Evolutionary conservation across 345 rosid genomes (phyloP), one percentile per base, ranked within the genome.

Genomic region (Geranium brycei): DNA sequence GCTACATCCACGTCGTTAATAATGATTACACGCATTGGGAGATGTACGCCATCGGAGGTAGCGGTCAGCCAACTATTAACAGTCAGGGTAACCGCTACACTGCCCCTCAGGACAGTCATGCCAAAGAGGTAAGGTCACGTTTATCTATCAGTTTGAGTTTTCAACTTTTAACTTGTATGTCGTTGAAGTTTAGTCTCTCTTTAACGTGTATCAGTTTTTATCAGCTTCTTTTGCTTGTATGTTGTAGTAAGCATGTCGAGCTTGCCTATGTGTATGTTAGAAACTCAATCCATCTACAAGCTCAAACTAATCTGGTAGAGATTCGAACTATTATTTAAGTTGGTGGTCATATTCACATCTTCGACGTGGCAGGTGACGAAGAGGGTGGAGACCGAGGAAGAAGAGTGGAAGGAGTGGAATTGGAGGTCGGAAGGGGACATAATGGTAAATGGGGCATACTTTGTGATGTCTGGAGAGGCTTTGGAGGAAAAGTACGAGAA

Each of bases 31-130:
- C 99, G 0, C 81, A 78, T 55, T 93, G 99, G 99, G 96, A 93
- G 70, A 93, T 93, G 99, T 93, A 93, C 32, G 99, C 97, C 0
- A 93, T 93, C 53, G 99, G 99, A 0, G 99, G 99, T 4, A 93
- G 99, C 53, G 99, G 91, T 13, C 88, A 76, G 69, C 97, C 99
- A 0, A 93, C 99, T 31, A 93, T 93, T 31, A 93, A 90, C 51
- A 90, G 99, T 72, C 97, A 93, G 66, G 97, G 97, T 57, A 93
- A 93, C 67, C 91, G 97, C 1, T 93, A 88, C 77, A 87, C 78
- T 16, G 99, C 99, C 17, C 99, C 99, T 32, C 30, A 77, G 6
- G 65, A 93, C 69, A 92, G 35, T 1, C 73, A 86, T 57, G 99
- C 99, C 30, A 93, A 93, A 69, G 89, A 90, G 96, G 98, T 92